These are phyloP conservation scores for Priceomyces melissophilus DNA, from an alignment of 805 yeast genomes.

Conservation along the genomic window DNA sequence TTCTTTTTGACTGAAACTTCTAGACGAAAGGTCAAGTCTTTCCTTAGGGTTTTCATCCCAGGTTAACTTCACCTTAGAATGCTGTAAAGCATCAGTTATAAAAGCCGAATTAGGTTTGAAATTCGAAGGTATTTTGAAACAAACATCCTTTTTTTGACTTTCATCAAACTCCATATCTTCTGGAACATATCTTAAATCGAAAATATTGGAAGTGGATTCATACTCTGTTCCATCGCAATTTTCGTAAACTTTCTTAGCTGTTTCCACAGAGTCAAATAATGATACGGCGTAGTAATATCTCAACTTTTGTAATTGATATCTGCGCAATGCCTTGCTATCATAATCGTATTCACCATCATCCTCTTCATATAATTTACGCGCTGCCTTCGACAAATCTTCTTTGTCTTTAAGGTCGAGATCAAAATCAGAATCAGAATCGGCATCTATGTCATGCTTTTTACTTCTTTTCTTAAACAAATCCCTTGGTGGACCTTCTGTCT, in stretches of 20 bases:
- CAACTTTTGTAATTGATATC: conserved; percentile 88
- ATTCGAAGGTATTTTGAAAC: conserved; percentile 66
- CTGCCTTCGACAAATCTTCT: conserved; percentile 52
- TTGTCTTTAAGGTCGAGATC: conserved; percentile 47
- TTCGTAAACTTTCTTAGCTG: conserved; percentile 74
- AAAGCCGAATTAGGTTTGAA: conserved; percentile 75
- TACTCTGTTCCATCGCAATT: conserved; percentile 94
- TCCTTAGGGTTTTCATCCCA: conserved; percentile 99
- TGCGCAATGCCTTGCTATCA: conserved; percentile 77
- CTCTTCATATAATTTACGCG: conserved; percentile 72
- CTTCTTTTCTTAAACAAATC: conserved; percentile 63
- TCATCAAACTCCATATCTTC: conserved; percentile 84
- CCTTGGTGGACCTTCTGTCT: conserved; percentile 86
- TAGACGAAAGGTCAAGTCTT: conserved; percentile 68
- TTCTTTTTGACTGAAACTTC: conserved; percentile 84
- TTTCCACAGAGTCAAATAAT: conserved; percentile 66
- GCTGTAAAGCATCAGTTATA: conserved; percentile 93
- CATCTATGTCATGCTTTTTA: conserved; percentile 31
- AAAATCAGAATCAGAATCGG: conserved; percentile 24
- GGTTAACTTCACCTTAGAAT: conserved; percentile 90
- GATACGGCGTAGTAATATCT: conserved; percentile 93
- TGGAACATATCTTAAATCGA: conserved; percentile 90
- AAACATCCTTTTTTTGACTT: conserved; percentile 68
- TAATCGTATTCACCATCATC: conserved; percentile 81
- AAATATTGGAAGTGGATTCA: conserved; percentile 91